Percentiles rank a stretch among this genome's conserved stretches.
Evolutionary conservation across 352 stramenopile genomes (phyloP).

Genomic region (Phytophthora quininea): DNA sequence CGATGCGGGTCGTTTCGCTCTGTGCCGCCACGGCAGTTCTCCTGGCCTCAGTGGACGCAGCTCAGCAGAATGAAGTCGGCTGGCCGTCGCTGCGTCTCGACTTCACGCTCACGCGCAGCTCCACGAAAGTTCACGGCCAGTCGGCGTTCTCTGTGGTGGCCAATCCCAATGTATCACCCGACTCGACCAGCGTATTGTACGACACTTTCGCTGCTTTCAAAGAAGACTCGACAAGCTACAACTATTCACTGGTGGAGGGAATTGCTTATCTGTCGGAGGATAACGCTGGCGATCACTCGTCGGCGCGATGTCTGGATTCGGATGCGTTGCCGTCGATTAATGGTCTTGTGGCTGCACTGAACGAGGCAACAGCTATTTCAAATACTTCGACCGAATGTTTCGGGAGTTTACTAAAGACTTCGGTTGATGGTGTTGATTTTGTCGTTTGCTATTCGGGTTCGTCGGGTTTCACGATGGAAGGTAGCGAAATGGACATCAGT

Average conservation of each 20-base stretch:
- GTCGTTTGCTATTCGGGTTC: slow-evolving; percentile 11
- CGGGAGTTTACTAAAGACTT: slow-evolving; percentile 7
- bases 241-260: slow-evolving; percentile 31
- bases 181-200: slow-evolving; percentile 27
- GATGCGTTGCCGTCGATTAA: slow-evolving; percentile 8
- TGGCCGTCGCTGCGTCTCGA: slow-evolving; percentile 29
- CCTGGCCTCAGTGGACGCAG: too few relatives aligned
- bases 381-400: background rate
- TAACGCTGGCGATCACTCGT: background rate
- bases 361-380: slow-evolving; percentile 1
- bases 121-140: slow-evolving; percentile 34
- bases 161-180: slow-evolving; percentile 25
- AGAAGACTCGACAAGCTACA: slow-evolving; percentile 19
- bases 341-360: slow-evolving; percentile 9
- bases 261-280: slow-evolving; percentile 13
- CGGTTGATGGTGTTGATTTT: slow-evolving; percentile 14
- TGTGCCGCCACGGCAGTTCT: too few relatives aligned
- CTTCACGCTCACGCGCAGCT: slow-evolving; percentile 38
- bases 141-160: slow-evolving; percentile 41
- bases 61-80: too few relatives aligned
- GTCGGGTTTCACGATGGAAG: slow-evolving; percentile 16
- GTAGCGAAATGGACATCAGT: slow-evolving; percentile 17
- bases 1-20: too few relatives aligned
- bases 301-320: slow-evolving; percentile 8
- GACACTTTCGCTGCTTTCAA: slow-evolving; percentile 20